These are phyloP conservation scores for Ceriops decandra DNA, from an alignment of 345 rosid genomes.

Conservation along the genomic window DNA sequence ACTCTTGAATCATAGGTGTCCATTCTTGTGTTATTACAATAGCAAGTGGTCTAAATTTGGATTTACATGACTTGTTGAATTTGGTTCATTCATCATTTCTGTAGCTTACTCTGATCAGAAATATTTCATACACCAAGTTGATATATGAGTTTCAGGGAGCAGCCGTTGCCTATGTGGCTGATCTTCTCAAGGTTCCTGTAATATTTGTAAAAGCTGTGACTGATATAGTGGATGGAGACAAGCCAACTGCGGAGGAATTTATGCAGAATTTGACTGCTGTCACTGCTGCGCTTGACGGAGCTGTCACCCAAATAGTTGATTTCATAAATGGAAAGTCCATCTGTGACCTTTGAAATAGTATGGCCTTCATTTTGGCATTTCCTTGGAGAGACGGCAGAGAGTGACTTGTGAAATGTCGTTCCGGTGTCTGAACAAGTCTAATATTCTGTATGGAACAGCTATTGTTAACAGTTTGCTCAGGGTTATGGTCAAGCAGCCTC, in stretches of 20 bases:
- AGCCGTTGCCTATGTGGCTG: conserved; percentile 80
- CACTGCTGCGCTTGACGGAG: conserved; percentile 52
- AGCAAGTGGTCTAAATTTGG: no score
- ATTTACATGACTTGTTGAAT: no score
- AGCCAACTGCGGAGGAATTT: conserved; percentile 75
- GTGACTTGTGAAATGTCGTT: background rate
- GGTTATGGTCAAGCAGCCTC: background rate
- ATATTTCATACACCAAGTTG: background rate
- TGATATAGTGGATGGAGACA: conserved; percentile 70
- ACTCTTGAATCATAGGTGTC: no score
- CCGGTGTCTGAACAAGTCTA: background rate
- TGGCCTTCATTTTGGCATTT: background rate
- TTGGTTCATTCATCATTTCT: no score
- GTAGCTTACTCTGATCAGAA: no score
- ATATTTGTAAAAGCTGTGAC: conserved; percentile 86
- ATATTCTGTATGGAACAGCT: background rate
- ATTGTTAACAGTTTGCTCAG: conserved; percentile 1
- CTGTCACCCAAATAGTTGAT: conserved; percentile 55
- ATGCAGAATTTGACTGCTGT: conserved; percentile 71
- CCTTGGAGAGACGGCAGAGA: conserved; percentile 5
- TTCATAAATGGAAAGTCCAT: conserved; percentile 64
- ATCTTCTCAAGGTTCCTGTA: conserved; percentile 72
- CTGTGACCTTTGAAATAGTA: conserved; percentile 53
- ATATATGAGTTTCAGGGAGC: conserved; percentile 56
- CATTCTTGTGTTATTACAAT: no score